Base-by-base conservation (phyloP, 2,329 filamentous ascomycete species). In the Paecilomyces fulvus region DNA sequence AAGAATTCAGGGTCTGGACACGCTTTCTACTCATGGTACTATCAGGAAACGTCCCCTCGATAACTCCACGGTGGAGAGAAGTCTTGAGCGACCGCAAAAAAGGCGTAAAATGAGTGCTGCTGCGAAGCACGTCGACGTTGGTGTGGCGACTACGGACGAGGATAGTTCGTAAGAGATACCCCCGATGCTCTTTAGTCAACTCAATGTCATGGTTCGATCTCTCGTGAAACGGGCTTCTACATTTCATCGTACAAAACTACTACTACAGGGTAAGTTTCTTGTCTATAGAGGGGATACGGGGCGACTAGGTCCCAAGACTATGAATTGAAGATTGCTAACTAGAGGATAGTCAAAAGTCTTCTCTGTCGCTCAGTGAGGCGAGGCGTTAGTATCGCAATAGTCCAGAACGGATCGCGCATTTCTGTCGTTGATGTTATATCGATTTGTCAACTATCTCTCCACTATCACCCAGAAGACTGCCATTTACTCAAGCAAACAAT, bases 101-200 rank as follows among this genome's bases (percentile, higher is more conserved):
- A 63, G 59, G 33, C 65, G 67, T 54, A 70, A 68, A 55, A 64
- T 69, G 30, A 70, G 68, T 62, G 69, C 69, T 50, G 66, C 64
- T 49, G 58, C 58, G n/a, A 60, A 64, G 31, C 61, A 67, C 17
- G 63, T 70, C 54, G 67, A 70, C 56, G 60, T 70, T 53, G 66
- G 67, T 17, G 60, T 59, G 2, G 57, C 60, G 12, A 61, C 61
- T 17, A 65, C 61, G 17, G 62, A 59, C 37, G 57, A 64, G 33
- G 63, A 65, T 33, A 60, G 49, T 28, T 17, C 20, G 21, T 54
- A 49, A 43, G 49, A 43, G 9, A 17, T 14, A 7, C 30, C 48
- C 21, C n/a, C 33, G 12, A 52, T 11, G 5, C 31, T 14, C 5
- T 6, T 9, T 49, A 14, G n/a, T 43, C 17, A 4, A 43, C n/a